phyloP scores from a whole-genome alignment of 192 early-diverging fungal species.

The Coemansia sp. region DNA sequence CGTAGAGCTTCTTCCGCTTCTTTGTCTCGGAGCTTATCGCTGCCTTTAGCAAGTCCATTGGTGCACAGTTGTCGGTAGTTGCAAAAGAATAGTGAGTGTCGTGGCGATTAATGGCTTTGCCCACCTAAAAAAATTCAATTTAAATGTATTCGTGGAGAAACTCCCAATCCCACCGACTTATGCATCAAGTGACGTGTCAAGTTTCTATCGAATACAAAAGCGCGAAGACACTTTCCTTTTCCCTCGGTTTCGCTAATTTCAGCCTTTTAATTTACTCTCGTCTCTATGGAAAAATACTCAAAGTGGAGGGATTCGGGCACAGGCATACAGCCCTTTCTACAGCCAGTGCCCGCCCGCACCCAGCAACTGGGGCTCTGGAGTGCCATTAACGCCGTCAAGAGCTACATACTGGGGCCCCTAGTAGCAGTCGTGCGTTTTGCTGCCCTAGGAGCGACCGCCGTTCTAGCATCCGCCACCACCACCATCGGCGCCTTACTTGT shows the following conservation, averaged over 20 bases:
- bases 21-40: constrained; percentile 60
- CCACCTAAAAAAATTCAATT: background rate
- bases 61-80: background rate
- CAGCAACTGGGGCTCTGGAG: constrained; percentile 17
- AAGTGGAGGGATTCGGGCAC: constrained; percentile 84
- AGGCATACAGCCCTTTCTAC: constrained; percentile 87
- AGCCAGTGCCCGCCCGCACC: constrained; percentile 55
- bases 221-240: background rate
- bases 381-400: constrained; percentile 12
- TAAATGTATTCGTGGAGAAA: background rate
- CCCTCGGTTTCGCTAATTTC: background rate
- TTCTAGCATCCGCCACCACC: constrained; percentile 40
- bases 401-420: constrained; percentile 38
- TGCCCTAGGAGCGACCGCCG: constrained; percentile 47
- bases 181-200: background rate
- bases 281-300: constrained; percentile 81
- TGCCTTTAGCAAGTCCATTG: constrained; percentile 65
- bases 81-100: background rate
- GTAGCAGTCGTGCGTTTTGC: constrained; percentile 46
- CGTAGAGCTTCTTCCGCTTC: constrained; percentile 65
- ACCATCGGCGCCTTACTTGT: constrained; percentile 22
- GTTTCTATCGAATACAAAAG: background rate
- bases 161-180: background rate
- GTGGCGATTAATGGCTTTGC: background rate
- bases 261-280: background rate